phyloP scores from a whole-genome alignment of 2,329 filamentous ascomycete genomes.

The Zalaria obscura region DNA sequence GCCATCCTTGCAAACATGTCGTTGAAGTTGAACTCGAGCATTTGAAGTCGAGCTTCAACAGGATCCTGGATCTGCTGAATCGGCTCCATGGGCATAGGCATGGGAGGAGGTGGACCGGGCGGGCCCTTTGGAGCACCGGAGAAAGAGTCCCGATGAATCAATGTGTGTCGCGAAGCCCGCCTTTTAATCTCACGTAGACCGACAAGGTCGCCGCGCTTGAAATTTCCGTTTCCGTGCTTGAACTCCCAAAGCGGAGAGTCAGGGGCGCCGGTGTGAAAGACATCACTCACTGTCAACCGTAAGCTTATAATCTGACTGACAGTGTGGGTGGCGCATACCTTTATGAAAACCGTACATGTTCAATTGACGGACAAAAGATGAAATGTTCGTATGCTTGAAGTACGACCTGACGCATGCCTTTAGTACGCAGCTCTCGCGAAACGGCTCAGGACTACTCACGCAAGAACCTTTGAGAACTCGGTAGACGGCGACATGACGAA shows the following conservation, averaged over 20 bases:
- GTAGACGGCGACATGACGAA: conserved; percentile 98
- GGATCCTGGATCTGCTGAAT: conserved; percentile 64
- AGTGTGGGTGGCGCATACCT: conserved; percentile 41
- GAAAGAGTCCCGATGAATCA: conserved; percentile 86
- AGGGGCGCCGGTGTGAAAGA: conserved; percentile 88
- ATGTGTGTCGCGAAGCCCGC: conserved; percentile 77
- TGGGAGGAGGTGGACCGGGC: conserved; percentile 68
- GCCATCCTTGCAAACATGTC: conserved; percentile 64
- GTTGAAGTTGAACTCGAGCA: conserved; percentile 69
- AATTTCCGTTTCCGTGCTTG: conserved; percentile 93
- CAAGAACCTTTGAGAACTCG: conserved; percentile 94
- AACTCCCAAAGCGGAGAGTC: conserved; percentile 97
- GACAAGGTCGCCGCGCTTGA: conserved; percentile 85
- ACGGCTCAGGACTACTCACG: conserved; percentile 47
- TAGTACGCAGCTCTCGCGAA: neutral
- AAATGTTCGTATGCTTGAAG: conserved; percentile 98
- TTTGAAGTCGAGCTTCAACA: conserved; percentile 58
- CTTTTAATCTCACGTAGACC: conserved; percentile 92
- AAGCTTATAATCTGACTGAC: neutral
- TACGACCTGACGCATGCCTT: conserved; percentile 56
- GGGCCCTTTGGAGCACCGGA: conserved; percentile 54
- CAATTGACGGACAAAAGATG: conserved; percentile 90
- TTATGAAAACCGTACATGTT: conserved; percentile 99
- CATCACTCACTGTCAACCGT: conserved; percentile 65
- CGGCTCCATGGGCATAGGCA: conserved; percentile 21